Evolutionary conservation across 2,329 filamentous ascomycete genomes (phyloP), one percentile per base, ranked within the genome.

Genomic region (Beauveria pseudobassiana): DNA sequence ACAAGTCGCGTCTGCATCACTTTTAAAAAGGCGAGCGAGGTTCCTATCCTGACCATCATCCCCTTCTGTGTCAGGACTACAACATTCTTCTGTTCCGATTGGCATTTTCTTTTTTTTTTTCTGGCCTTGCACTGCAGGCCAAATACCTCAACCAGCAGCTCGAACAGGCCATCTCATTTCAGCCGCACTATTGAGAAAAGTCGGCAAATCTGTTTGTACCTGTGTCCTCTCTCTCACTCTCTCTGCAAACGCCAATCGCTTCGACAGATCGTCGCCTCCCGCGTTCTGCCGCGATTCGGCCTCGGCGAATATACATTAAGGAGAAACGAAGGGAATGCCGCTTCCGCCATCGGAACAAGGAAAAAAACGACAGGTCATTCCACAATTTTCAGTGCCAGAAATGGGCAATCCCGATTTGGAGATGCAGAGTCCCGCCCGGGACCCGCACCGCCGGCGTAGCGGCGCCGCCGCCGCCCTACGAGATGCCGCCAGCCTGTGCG

Each of bases 401-500:
- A 62, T 62, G 59, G 59, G 59, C 30, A 56, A 50, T 43, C 49
- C 49, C 30, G 38, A 60, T 38, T 46, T 56, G 2, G 59, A 62
- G 59, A 49, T 30, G 22, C 49, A 59, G 24, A 46, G 20, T 38
- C 57, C 30, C 42, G 46, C 1, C 34, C 28, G 42, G 46, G 56
- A 51, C 34, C 45, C 46, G 34, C 30, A 38, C 28, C 40, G 38
- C 63, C 20, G 54, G 58, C n/a, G 60, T 34, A 34, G 3, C 10
- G 30, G 30, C 30, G 22, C 22, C 22, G 22, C n/a, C 43, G n/a
- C 2, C 20, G 12, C 20, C 54, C 26, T 53, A 50, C 40, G 30
- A 63, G 57, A 64, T 16, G n/a, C 43, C 64, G 40, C 38, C 38
- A 22, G 63, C 45, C 54, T 64, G 10, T 64, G 59, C 45, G 55